Evolutionary conservation across 805 yeast genomes (phyloP).

Genomic region (Cyberlindnera saturnus): DNA sequence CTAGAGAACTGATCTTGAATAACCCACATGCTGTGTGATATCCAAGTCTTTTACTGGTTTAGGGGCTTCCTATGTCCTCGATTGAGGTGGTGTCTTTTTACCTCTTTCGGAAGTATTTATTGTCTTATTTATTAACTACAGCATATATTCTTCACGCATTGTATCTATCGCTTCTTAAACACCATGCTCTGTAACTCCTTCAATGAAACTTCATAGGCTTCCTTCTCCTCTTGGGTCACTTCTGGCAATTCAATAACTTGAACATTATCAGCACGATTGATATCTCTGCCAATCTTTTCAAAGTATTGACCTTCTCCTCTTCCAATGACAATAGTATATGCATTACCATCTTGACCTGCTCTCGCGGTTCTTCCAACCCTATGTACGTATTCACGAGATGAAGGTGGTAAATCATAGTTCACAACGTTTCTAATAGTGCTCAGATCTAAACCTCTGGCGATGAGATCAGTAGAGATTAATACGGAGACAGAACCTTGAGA

Average conservation of each 20-base stretch:
- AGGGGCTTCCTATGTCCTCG: too few relatives aligned
- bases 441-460: slow-evolving; percentile 94
- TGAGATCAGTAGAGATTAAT: slow-evolving; percentile 78
- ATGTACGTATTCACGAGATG: slow-evolving; percentile 89
- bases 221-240: slow-evolving; percentile 20
- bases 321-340: slow-evolving; percentile 69
- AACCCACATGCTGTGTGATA: slow-evolving; percentile 19
- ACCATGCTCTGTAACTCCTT: slow-evolving; percentile 37
- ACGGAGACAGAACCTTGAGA: slow-evolving; percentile 45
- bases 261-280: slow-evolving; percentile 43
- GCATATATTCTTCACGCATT: not conserved
- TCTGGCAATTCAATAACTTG: slow-evolving; percentile 25
- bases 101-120: slow-evolving; percentile 2
- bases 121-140: slow-evolving; percentile 6
- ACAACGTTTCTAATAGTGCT: slow-evolving; percentile 64
- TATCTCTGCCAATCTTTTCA: slow-evolving; percentile 45
- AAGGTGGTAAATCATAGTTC: slow-evolving; percentile 86
- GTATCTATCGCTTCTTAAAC: slow-evolving; percentile 5
- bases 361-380: slow-evolving; percentile 97
- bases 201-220: slow-evolving; percentile 40
- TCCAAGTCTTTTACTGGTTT: too few relatives aligned
- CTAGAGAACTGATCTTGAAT: slow-evolving; percentile 60
- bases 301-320: slow-evolving; percentile 68
- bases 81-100: not conserved
- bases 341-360: slow-evolving; percentile 75